Evolutionary conservation across 2,329 filamentous ascomycete genomes (phyloP).

Genomic region (Fusarium sp.): DNA sequence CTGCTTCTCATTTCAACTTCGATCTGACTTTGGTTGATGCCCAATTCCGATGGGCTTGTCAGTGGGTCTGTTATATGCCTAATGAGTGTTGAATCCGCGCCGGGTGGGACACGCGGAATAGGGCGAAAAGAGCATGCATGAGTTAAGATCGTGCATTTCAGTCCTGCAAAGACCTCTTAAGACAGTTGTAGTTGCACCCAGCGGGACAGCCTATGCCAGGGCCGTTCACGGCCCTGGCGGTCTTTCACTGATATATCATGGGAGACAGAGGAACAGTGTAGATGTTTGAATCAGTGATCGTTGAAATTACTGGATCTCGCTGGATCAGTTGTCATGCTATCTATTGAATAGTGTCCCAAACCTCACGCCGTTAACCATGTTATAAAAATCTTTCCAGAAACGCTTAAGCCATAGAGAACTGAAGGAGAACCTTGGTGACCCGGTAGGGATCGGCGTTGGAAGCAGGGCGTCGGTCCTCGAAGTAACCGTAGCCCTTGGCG

Average conservation of each 20-base stretch:
- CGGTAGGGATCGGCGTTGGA: conserved; percentile 92
- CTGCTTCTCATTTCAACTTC: neutral
- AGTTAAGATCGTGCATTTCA: neutral
- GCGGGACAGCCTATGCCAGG: neutral
- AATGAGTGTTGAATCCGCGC: neutral
- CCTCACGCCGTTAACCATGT: conserved; percentile 22
- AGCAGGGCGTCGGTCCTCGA: conserved; percentile 85
- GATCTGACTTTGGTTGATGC: neutral
- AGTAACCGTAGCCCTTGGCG: conserved; percentile 93
- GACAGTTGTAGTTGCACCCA: neutral
- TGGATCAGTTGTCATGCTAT: conserved; percentile 23
- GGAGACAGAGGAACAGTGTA: neutral
- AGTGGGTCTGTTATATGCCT: neutral
- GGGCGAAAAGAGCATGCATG: neutral
- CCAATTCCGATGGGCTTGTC: neutral
- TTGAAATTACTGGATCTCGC: conserved; percentile 21
- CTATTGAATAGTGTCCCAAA: conserved; percentile 31
- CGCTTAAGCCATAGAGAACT: conserved; percentile 38
- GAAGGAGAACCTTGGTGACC: conserved; percentile 76
- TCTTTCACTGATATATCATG: neutral
- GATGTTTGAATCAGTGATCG: neutral
- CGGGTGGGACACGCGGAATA: neutral
- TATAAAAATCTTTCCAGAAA: conserved; percentile 12
- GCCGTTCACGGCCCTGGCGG: neutral
- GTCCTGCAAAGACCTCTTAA: neutral